Evolutionary conservation across 2,329 filamentous ascomycete genomes (phyloP).

Genomic region (Fusarium marasasianum): DNA sequence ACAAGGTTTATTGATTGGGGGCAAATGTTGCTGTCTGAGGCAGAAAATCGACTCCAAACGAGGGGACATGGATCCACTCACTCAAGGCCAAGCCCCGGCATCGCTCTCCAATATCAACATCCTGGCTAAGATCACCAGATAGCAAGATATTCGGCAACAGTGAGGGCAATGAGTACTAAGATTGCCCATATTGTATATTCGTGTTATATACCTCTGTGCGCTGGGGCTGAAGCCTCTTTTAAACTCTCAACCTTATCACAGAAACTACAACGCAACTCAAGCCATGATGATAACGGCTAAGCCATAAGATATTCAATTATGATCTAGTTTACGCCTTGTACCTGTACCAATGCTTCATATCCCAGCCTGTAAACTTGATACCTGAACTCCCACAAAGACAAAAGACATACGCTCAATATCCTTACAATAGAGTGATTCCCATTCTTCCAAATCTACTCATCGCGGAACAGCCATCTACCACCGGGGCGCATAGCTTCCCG

Average conservation of each 20-base stretch:
- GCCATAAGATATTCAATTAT: not conserved
- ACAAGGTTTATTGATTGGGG: not conserved
- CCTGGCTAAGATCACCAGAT: conserved; percentile 4
- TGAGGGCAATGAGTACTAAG: not conserved
- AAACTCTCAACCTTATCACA: not conserved
- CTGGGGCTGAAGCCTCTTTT: not conserved
- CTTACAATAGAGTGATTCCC: not conserved
- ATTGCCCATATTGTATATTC: not conserved
- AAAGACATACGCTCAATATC: not conserved
- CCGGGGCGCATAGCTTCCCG: conserved; percentile 81
- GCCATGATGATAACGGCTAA: not conserved
- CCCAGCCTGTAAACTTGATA: not conserved
- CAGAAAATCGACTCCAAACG: conserved; percentile 33
- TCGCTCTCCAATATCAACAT: conserved; percentile 14
- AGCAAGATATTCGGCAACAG: not conserved
- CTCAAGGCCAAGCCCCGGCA: conserved; percentile 21
- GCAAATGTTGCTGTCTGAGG: conserved; percentile 44
- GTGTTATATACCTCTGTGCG: not conserved
- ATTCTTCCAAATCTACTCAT: conserved; percentile 65
- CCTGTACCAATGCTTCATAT: not conserved
- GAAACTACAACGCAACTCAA: not conserved
- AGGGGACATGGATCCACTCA: conserved; percentile 23
- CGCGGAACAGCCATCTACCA: conserved; percentile 82
- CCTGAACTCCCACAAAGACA: conserved; percentile 1
- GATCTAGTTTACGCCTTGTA: not conserved